Conservation (phyloP, 768 basidiomycete genomes). For the Saitozyma podzolica region DNA sequence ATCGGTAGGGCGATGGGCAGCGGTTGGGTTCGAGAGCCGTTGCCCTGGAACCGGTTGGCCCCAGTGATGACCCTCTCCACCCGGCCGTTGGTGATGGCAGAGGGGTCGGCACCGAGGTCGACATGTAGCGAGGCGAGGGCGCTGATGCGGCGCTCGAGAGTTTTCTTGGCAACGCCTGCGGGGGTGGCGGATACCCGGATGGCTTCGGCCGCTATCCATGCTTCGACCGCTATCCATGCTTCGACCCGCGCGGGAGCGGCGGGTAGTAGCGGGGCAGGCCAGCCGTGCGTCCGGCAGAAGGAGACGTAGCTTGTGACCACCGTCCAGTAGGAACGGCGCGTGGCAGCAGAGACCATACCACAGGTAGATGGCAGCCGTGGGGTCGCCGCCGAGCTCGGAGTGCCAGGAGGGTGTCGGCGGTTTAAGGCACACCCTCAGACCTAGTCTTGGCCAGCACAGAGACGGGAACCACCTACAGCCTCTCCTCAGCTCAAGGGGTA, state of each 20-base stretch:
- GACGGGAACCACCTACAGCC: too few species aligned
- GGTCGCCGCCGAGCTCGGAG: background rate
- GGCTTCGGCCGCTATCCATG: too few species aligned
- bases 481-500: too few species aligned
- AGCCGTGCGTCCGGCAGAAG: background rate
- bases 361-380: background rate
- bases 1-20: conserved; percentile 12
- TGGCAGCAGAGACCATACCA: conserved; percentile 1
- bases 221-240: conserved; percentile 1
- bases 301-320: background rate
- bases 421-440: too few species aligned
- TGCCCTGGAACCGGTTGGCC: background rate
- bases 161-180: too few species aligned
- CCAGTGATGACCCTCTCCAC: conserved; percentile 8
- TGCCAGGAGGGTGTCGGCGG: too few species aligned
- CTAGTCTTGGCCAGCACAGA: too few species aligned
- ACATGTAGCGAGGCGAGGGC: conserved; percentile 3
- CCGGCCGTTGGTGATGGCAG: too few species aligned
- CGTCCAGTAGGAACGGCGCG: background rate
- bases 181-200: background rate
- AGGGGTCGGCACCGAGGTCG: conserved; percentile 1
- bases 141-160: background rate
- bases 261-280: background rate
- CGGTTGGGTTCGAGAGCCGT: background rate
- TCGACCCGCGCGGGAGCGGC: background rate